Base-by-base conservation (phyloP, 2,329 filamentous ascomycete species). In the Fusarium nanum region DNA sequence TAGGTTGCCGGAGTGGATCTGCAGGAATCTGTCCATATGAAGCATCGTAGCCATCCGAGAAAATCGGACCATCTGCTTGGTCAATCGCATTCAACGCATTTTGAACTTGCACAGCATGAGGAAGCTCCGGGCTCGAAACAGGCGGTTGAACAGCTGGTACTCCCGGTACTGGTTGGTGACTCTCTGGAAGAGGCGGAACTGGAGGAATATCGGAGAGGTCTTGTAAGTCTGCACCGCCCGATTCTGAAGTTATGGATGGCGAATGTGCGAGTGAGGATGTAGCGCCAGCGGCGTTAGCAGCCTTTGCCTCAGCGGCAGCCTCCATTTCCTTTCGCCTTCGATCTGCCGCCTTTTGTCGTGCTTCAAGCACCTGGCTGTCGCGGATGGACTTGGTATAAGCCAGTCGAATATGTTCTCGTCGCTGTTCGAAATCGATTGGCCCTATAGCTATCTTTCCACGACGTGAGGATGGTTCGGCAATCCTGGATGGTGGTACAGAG, bases 381-480 rank as follows among this genome's bases (percentile, higher is more conserved):
- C 91, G 88, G 49, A 96, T 89, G n/a, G 92, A 93, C 77, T 92
- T 93, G 73, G 89, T 94, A 78, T 97, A 95, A 16, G 93, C 93
- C 60, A 93, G 88, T 73, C 94, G 91, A 74, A 97, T 97, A 65
- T 90, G 89, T 76, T 93, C 91, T 73, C 94, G 87, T 53, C 93
- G 88, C 71, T 93, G 92, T 64, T 92, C 93, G 77, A 97, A 96
- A 79, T 97, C 93, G 55, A 97, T 92, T 64, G 91, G 91, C 2
- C 91, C 91, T 62, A 94, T 82, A 3, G 87, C 87, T 54, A 88
- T 83, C 75, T 88, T 89, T 45, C 85, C 83, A 61, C 85, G 82
- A 32, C 82, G 78, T 8, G 78, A 65, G 7, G 80, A 72, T 30
- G 77, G 73, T 55, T 85, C 84, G 40, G 80, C 63, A 44, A 73